These are phyloP conservation scores for Solanum verrucosum DNA, from an alignment of 257 asterid species.

Conservation along the genomic window DNA sequence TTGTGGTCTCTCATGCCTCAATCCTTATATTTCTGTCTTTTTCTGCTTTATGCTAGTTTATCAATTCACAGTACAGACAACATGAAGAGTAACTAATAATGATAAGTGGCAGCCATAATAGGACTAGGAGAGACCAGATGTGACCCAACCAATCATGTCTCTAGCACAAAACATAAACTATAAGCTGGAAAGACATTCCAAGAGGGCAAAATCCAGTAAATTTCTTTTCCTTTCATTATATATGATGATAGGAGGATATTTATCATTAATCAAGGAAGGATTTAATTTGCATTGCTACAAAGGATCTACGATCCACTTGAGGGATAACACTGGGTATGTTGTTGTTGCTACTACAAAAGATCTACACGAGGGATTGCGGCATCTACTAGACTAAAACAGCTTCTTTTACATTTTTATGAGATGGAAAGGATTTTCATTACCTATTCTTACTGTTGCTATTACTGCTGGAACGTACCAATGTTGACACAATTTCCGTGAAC, in stretches of 20 bases:
- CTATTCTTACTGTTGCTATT: conserved; percentile 20
- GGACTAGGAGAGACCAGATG: neutral
- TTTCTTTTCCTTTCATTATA: neutral
- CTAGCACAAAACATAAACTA: neutral
- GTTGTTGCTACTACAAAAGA: neutral
- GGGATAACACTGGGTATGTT: neutral
- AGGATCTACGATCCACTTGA: neutral
- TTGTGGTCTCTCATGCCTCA: conserved; percentile 7
- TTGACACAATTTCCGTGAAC: conserved; percentile 59
- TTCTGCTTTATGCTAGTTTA: neutral
- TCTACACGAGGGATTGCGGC: conserved; percentile 3
- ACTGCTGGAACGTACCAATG: conserved; percentile 38
- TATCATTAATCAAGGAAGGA: neutral
- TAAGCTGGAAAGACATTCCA: neutral
- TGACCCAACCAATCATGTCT: neutral
- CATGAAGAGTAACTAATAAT: neutral
- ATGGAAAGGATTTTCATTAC: conserved; percentile 24
- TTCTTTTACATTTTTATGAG: neutral
- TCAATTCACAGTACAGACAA: neutral
- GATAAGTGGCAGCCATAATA: neutral
- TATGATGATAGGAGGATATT: neutral
- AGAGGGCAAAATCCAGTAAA: neutral
- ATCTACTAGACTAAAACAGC: conserved; percentile 6
- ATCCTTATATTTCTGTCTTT: conserved; percentile 3
- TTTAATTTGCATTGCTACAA: neutral